These are phyloP conservation scores for Platanus orientalis DNA, from an alignment of 164 flowering plant genomes.

Conservation along the genomic window DNA sequence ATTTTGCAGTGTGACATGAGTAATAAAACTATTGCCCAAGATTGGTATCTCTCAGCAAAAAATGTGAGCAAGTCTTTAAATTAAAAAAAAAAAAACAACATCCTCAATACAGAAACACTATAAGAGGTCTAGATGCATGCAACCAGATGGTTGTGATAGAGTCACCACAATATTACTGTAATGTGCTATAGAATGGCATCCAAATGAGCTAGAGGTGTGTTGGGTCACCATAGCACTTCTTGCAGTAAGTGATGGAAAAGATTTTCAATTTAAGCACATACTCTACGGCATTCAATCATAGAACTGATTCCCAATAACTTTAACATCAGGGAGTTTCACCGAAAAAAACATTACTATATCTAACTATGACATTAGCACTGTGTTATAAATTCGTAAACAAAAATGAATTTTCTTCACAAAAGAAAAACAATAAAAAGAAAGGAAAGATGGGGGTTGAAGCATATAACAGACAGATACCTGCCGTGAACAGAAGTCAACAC, in stretches of 20 bases:
- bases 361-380: too few relatives aligned
- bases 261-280: too few relatives aligned
- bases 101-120: neutral
- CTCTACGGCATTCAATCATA: too few relatives aligned
- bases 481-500: constrained; percentile 56
- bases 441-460: neutral
- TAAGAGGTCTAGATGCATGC: neutral
- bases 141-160: neutral
- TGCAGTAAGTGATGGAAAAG: too few relatives aligned
- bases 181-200: too few relatives aligned
- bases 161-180: neutral
- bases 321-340: too few relatives aligned
- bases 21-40: too few relatives aligned
- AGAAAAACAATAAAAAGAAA: neutral
- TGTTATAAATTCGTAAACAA: too few relatives aligned
- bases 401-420: neutral
- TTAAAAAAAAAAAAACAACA: neutral
- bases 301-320: too few relatives aligned
- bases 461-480: constrained; percentile 28
- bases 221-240: too few relatives aligned
- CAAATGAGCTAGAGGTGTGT: too few relatives aligned
- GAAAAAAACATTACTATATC: too few relatives aligned
- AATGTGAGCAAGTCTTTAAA: neutral
- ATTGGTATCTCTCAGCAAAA: neutral
- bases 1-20: neutral